Percentiles rank a stretch among this genome's conserved stretches.
Conservation (phyloP, 768 basidiomycete genomes). For the Ephemerocybe angulata region DNA sequence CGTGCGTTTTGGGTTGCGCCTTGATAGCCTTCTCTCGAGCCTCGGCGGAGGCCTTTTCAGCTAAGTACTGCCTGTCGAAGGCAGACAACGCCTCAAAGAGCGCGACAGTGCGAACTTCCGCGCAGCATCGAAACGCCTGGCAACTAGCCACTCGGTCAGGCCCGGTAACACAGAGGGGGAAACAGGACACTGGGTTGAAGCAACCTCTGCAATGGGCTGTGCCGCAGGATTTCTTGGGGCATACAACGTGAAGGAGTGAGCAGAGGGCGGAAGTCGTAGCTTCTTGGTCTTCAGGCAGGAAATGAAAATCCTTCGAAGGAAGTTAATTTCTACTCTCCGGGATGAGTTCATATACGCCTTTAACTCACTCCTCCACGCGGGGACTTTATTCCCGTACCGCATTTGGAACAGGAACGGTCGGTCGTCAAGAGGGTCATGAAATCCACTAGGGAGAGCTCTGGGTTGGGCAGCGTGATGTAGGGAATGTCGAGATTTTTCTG, state of each 20-base stretch:
- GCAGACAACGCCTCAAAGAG: conserved; percentile 47
- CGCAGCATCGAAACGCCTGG: conserved; percentile 38
- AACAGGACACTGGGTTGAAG: conserved; percentile 36
- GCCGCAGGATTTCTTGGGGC: conserved; percentile 32
- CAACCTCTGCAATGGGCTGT: conserved; percentile 50
- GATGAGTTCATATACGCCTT: neutral
- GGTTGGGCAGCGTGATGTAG: conserved; percentile 1
- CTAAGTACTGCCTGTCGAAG: conserved; percentile 44
- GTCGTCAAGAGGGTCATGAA: neutral
- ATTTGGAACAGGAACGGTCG: neutral
- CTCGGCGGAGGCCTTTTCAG: conserved; percentile 37
- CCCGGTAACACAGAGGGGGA: conserved; percentile 35
- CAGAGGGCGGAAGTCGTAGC: conserved; percentile 25
- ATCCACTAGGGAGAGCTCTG: neutral
- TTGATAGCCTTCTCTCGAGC: conserved; percentile 33
- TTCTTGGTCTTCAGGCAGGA: neutral
- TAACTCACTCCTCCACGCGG: neutral
- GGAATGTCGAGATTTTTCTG: conserved; percentile 1
- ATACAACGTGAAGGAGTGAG: conserved; percentile 40
- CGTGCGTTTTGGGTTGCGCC: conserved; percentile 19
- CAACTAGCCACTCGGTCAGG: conserved; percentile 29
- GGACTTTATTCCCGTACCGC: neutral
- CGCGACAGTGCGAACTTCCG: conserved; percentile 46
- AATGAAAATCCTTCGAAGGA: neutral
- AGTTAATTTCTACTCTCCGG: neutral